Base-by-base conservation (phyloP, 108 stramenopile genomes). In the Schizochytrium sp. region DNA sequence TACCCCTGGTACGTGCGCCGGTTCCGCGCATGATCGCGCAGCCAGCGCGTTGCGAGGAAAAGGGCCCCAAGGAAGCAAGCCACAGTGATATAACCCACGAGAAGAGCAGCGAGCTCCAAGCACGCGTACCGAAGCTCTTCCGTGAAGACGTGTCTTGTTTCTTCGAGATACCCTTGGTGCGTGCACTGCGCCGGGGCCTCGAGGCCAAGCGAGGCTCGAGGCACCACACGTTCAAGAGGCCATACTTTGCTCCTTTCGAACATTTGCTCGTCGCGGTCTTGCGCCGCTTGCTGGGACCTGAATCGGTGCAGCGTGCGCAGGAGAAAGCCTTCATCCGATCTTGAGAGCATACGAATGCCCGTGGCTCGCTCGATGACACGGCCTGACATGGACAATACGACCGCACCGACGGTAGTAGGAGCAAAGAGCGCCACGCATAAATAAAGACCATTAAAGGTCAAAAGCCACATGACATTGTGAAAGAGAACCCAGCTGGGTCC, bases 381-480 rank as follows among this genome's bases (percentile, higher is more conserved):
- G n/a, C 45, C 76, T 6, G 18, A n/a, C 45, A 53, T 53, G 19
- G 76, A 83, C 3, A 83, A 45, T 6, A 83, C 51, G 51, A 83
- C 76, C 48, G 76, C 76, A 0, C 76, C 76, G 10, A 83, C 76
- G 25, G 76, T 83, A 6, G 76, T 83, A 0, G 76, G 76, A 43
- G 76, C 76, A 28, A 83, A 83, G 10, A 83, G 76, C 6, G 76
- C 76, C 76, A 83, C 76, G 23, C 76, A 83, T 47, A 83, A 23
- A 34, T 83, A 83, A 1, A 83, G 51, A 12, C 76, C 76, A 23
- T 83, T 83, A 34, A 83, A 83, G 4, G 76, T 83, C 48, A 83
- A 53, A 23, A 83, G 76, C 76, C 76, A 83, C 76, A 83, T 47
- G 45, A 83, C 76, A 83, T 83, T 83, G 76, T 83, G 76, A 23